Base-by-base conservation (phyloP, 768 basidiomycete species). In the Psilocybe azurescens region DNA sequence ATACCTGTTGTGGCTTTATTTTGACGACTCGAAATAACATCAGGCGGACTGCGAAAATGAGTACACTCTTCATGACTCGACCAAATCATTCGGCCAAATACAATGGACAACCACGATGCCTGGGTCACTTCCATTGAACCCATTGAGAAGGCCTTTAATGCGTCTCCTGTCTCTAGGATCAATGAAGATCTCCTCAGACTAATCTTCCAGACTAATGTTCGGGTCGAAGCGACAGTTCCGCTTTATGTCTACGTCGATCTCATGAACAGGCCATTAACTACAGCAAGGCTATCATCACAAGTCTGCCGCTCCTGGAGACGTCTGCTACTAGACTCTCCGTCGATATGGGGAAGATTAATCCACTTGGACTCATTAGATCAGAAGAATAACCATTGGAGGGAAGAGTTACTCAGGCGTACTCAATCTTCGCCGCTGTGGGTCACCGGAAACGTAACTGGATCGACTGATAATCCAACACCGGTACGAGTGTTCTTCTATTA, bases 291-390 rank as follows among this genome's bases (percentile, higher is more conserved):
- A 5, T 38, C 46, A 13, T 38, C 48, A 6, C 58, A 58, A 36
- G 58, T 58, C n/a, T 51, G 58, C 36, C 47, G 58, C 13, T 29
- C 20, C 32, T 58, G 58, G 58, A 48, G 58, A 5, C 16, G 33
- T 3, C 38, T 58, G 7, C 13, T 58, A 3, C 58, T 58, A 2
- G 18, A 36, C 14, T 58, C 48, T 3, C 49, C 58, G 2, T 58
- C 58, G 24, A 36, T 58, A 28, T 51, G 58, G 58, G 49, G 58
- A 18, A 58, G 33, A 28, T 16, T 58, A 13, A 38, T 58, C 2
- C 30, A 51, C n/a, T 10, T 58, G 4, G 48, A 50, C n/a, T 14
- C 24, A 3, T 47, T 56, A 24, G 28, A 58, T 41, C 48, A 51
- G 18, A 14, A 20, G 38, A 58, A 8, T 24, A 20, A 24, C 7